Evolutionary conservation across 2,329 filamentous ascomycete species (phyloP), one percentile per base, ranked within the genome.

Genomic region (Tolypocladium ophioglossoides): DNA sequence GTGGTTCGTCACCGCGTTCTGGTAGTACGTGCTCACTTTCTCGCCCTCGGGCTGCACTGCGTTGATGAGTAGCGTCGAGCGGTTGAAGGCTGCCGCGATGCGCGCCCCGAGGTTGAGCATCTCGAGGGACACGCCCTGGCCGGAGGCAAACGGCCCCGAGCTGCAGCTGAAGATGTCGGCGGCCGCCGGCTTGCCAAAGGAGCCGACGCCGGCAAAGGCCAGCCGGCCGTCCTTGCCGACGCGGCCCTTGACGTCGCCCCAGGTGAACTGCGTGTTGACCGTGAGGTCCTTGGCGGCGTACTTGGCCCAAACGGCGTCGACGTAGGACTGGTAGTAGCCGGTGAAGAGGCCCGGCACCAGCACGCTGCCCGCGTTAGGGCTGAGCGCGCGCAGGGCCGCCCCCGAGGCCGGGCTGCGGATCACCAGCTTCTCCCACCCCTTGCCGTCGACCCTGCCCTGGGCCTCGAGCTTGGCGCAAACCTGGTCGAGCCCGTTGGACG

Each of bases 21-120:
- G 59, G 67, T 87, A 87, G 64, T 84, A 86, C 10, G 63, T 66
- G 7, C 63, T 64, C 2, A 77, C 68, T 0, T 62, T 57, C 64
- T 80, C 78, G 51, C 73, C 72, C 53, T 78, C 73, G 16, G 80
- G 83, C 69, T 79, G 82, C 59, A 63, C 61, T n/a, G 66, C 52
- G 61, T 78, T 71, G 22, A 69, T 64, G 51, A 87, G 69, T 56
- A 94, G 69, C 12, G 86, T 91, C 37, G 80, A 84, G 24, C 89
- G 78, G 69, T 91, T 90, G 63, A 92, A 81, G 1, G 85, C 87
- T 1, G 89, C 88, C 0, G 85, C 80, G 16, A 94, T 71, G n/a
- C 89, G 78, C 0, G 89, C 86, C 10, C 84, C 84, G 54, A 91
- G 79, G 41, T 84, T 83, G 56, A 80, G 78, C 64, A 77, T 74